Evolutionary conservation across 805 yeast species (phyloP), one percentile per base, ranked within the genome.

Genomic region (Brettanomyces anomalus): DNA sequence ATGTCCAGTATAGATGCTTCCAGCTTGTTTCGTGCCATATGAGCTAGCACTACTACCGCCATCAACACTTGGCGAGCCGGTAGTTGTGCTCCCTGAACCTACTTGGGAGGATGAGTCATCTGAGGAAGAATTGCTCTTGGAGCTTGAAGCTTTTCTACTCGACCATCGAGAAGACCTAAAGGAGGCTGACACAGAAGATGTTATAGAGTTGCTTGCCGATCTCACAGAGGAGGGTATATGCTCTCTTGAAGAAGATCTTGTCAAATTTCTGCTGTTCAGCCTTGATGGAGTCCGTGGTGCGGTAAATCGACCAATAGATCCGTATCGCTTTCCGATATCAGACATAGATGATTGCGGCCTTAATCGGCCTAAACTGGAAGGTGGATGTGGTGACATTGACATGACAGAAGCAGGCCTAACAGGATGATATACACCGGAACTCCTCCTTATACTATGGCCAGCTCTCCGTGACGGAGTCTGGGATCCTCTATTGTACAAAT

Each of bases 1-100:
- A 14, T 81, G 70, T 2, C 94, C 94, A 4, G 77, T 70, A 53
- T 81, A 84, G 0, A 64, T 14, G 41, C 10, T 24, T 24, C 10
- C 10, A 11, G 28, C 6, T 11, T 11, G 6, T 11, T 40, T 36
- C 38, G 28, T 24, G 6, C 28, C 28, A 24, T 7, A 24, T 11
- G 28, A 24, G 10, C 28, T 39, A 11, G 43, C 34, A 24, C 28
- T 5, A 32, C 17, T 8, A 30, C 24, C 11, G 21, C 21, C 14
- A 26, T 16, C 26, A 34, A 32, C 20, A 24, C 28, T 24, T 2
- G 28, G 28, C 10, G 28, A 24, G 10, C 10, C 28, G 6, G 28
- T 24, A 24, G 10, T 24, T 15, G 36, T 18, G 15, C 39, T 16
- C 33, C 28, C 28, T 7, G 28, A 24, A 24, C 10, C 28, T 24